Evolutionary conservation across 805 yeast species (phyloP), one percentile per base, ranked within the genome.

Genomic region (Tetrapisispora iriomotensis): DNA sequence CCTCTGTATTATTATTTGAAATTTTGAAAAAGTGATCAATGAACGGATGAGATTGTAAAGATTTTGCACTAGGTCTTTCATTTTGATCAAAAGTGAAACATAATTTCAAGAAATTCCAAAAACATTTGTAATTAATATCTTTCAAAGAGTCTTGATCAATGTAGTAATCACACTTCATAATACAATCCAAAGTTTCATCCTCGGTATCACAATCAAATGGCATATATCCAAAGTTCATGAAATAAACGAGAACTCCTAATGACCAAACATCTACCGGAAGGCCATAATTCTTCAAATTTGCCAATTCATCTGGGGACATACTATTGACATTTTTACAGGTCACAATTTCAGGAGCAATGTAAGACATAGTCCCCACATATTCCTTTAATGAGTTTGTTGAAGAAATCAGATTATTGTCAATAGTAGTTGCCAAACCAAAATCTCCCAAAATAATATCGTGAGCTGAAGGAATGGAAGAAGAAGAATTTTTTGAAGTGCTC

Each of bases 171-270:
- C 70, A 75, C 10, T 54, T 62, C 17, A 51, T 41, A 12, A 81
- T 79, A 26, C 84, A 82, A 30, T 74, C 70, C 48, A 70, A 66
- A 12, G 85, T 83, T 50, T 80, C 87, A 1, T 70, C 72, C 25
- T 77, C 79, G 6, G 75, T 71, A 39, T 80, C 87, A 45, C 87
- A 75, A 50, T 81, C 88, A 56, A 81, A 81, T 1, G 90, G 90
- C 61, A 81, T 74, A 53, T 79, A 81, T 2, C 88, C 88, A 45
- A 81, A 71, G n/a, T 78, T 67, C 70, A 80, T 70, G 49, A 81
- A 80, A 54, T 80, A 82, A 2, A 79, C 70, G 23, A 79, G 64
- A 3, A 81, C 86, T 3, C 90, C 88, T 25, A 81, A 65, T 0
- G 87, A 81, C 90, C 90, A 81, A 24, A 81, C 66, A 52, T 81